These are phyloP conservation scores for Kokia cookei DNA, from an alignment of 441 rosid species.

Conservation along the genomic window DNA sequence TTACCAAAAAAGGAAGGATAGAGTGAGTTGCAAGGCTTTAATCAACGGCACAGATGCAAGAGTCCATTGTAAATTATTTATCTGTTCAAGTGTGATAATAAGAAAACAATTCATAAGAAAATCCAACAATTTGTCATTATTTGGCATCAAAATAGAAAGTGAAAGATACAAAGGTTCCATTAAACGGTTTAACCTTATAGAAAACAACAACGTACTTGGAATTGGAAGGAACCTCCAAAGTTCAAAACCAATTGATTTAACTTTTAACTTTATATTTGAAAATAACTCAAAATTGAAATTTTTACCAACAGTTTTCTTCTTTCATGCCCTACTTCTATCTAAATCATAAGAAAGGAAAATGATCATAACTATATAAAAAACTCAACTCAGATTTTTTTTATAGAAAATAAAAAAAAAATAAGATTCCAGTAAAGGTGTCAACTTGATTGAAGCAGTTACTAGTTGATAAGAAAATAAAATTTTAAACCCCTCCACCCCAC, in stretches of 20 bases:
- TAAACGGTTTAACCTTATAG: neutral
- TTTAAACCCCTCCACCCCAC: no score
- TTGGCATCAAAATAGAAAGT: neutral
- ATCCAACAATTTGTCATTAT: neutral
- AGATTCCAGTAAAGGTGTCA: neutral
- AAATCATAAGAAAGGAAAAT: neutral
- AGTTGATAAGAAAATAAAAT: neutral
- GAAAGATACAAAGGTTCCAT: neutral
- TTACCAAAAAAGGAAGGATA: conserved; percentile 90
- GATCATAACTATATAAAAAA: neutral
- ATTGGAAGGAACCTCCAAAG: neutral
- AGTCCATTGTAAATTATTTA: conserved; percentile 76
- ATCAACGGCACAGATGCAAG: conserved; percentile 77
- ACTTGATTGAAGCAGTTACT: neutral
- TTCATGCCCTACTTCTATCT: neutral
- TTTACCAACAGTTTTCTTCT: neutral
- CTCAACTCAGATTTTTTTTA: neutral
- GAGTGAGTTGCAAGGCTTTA: conserved; percentile 76
- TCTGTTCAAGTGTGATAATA: conserved; percentile 36
- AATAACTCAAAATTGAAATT: neutral
- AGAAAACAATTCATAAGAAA: conserved; percentile 1
- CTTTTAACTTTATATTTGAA: neutral
- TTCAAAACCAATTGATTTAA: neutral
- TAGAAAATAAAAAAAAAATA: neutral
- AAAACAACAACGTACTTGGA: neutral